Base-by-base conservation (phyloP, 2,329 filamentous ascomycete species). In the Dactylellina cionopaga region DNA sequence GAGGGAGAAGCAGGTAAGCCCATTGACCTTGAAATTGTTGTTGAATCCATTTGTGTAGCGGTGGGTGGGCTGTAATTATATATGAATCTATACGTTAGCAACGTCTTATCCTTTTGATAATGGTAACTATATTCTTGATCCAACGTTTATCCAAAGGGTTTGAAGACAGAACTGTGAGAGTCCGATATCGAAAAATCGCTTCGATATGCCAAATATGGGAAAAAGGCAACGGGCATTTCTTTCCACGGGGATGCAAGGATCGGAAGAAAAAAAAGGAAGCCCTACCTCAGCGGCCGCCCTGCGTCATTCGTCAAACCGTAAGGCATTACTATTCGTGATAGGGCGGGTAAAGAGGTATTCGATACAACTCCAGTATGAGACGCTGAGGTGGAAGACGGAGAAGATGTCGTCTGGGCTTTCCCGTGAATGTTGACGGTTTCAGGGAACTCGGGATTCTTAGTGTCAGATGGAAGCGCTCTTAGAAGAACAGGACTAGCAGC, bases 21-120 rank as follows among this genome's bases (percentile, higher is more conserved):
- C 43, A 71, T 63, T 71, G 66, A 44, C 27, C 66, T 56, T 58
- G 66, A 55, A 51, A 64, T 51, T 71, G 51, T n/a, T n/a, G n/a
- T 54, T 10, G 66, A 56, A 51, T 71, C 66, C 58, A 71, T 71
- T 58, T 71, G 66, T 71, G 66, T 71, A 71, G 58, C 56, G 52
- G 65, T 58, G 51, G 66, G 35, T 22, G 66, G 56, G 51, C 66
- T 71, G 49, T 35, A 70, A 58, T 51, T 71, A 71, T 71, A 71
- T 71, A 71, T 58, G 51, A 58, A 46, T 64, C 19, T 29, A 9
- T 22, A 44, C 17, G 49, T 71, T 29, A 71, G 66, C 58, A 22
- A 64, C 31, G 33, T 63, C 22, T 33, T 10, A 27, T 43, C 22
- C 35, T 10, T 44, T 24, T 13, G 43, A 44, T 10, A 11, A 25